Evolutionary conservation across 164 flowering plant species (phyloP).

Genomic region (Vitis rupestris): DNA sequence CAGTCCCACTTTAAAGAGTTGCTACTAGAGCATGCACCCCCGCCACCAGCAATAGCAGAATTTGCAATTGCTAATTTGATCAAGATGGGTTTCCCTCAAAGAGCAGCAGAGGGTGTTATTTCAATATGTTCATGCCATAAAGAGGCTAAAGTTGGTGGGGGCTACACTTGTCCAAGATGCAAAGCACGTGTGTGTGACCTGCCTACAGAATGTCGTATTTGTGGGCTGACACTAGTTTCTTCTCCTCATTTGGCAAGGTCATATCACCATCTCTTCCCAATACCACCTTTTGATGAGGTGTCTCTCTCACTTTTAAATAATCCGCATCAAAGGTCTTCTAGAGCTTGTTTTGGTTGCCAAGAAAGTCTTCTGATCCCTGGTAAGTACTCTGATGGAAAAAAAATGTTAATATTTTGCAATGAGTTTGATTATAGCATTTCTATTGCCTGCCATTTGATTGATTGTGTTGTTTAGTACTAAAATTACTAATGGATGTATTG

Average conservation of each 20-base stretch:
- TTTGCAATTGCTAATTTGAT: constrained; percentile 86
- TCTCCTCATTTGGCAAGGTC: constrained; percentile 98
- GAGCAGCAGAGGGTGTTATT: constrained; percentile 86
- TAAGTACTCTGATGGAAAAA: constrained; percentile 21
- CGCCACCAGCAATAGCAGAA: constrained; percentile 97
- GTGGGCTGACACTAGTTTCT: constrained; percentile 96
- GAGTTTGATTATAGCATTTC: background rate
- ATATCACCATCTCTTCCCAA: constrained; percentile 93
- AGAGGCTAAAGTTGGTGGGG: constrained; percentile 89
- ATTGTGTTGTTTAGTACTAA: no score
- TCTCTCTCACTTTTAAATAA: constrained; percentile 34
- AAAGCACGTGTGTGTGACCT: constrained; percentile 93
- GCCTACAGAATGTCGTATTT: constrained; percentile 84
- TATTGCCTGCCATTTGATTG: no score
- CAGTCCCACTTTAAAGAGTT: constrained; percentile 88
- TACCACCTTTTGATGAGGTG: constrained; percentile 75
- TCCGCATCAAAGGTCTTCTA: constrained; percentile 31
- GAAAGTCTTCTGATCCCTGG: constrained; percentile 60
- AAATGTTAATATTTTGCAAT: background rate
- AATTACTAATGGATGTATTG: no score
- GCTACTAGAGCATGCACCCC: constrained; percentile 88
- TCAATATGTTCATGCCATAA: constrained; percentile 93
- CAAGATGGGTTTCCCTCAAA: constrained; percentile 97
- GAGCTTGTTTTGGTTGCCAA: constrained; percentile 86
- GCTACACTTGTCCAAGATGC: constrained; percentile 95